Conservation (phyloP, 176 grass and related monocot genomes). For the Oryza meyeriana region DNA sequence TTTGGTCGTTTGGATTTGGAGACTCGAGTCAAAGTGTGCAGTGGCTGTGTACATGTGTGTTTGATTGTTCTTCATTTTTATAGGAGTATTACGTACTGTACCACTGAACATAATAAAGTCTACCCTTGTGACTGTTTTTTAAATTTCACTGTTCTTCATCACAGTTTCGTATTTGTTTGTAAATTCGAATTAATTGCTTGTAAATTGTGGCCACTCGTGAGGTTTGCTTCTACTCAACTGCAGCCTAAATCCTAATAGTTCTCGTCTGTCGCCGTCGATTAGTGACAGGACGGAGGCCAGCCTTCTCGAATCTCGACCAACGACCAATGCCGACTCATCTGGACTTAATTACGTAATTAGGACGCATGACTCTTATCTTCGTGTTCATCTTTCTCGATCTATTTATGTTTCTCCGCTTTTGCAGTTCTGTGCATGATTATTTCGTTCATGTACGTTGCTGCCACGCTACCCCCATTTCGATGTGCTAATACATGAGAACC, state of each 20-base stretch:
- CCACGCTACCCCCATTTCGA: neutral
- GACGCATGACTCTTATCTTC: neutral
- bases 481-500: neutral
- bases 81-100: too few relatives aligned
- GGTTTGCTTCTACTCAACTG: slow-evolving; percentile 7
- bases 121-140: too few relatives aligned
- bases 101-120: neutral
- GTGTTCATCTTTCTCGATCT: neutral
- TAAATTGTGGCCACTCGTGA: neutral
- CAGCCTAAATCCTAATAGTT: neutral
- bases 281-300: neutral
- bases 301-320: too few relatives aligned
- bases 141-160: neutral
- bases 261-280: neutral
- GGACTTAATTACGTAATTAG: neutral
- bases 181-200: neutral
- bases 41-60: neutral
- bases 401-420: neutral
- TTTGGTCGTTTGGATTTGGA: neutral
- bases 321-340: neutral
- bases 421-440: neutral
- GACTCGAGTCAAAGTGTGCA: neutral
- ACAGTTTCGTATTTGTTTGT: neutral
- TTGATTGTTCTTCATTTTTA: neutral
- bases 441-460: neutral